A percentile compares a stretch with the other conserved stretches of the same genome.
These are phyloP conservation scores for Candida parachauliodes DNA, from an alignment of 805 yeast genomes.

Conservation along the genomic window DNA sequence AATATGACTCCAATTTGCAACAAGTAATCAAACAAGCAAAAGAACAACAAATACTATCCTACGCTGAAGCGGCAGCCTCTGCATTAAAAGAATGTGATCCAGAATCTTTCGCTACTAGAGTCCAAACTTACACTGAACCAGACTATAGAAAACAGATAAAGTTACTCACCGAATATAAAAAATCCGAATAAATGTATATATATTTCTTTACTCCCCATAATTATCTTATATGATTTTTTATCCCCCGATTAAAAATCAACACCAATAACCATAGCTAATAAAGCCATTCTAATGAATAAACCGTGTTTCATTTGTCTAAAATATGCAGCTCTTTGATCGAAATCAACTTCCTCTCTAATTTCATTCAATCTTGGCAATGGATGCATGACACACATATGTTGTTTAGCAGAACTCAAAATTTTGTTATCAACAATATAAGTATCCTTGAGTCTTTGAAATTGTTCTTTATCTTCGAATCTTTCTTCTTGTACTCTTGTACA, in stretches of 20 bases:
- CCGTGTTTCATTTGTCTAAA: slow-evolving; percentile 99
- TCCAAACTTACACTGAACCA: background rate
- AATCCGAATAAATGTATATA: background rate
- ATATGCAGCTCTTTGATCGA: slow-evolving; percentile 98
- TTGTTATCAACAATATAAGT: slow-evolving; percentile 89
- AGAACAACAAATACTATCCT: slow-evolving; percentile 19
- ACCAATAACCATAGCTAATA: slow-evolving; percentile 96
- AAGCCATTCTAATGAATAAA: slow-evolving; percentile 96
- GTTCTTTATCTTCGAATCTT: slow-evolving; percentile 72
- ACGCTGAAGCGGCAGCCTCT: slow-evolving; percentile 12
- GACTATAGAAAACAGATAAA: background rate
- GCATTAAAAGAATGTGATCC: slow-evolving; percentile 1
- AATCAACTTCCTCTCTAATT: slow-evolving; percentile 97
- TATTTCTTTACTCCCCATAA: background rate
- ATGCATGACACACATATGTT: slow-evolving; percentile 98
- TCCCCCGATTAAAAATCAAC: slow-evolving; percentile 59
- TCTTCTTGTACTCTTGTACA: slow-evolving; percentile 98
- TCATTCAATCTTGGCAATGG: slow-evolving; percentile 97
- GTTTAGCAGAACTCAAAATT: slow-evolving; percentile 87
- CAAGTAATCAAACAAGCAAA: slow-evolving; percentile 4
- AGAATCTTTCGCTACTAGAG: background rate
- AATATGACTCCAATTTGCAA: slow-evolving; percentile 13
- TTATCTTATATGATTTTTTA: background rate
- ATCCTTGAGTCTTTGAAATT: slow-evolving; percentile 87
- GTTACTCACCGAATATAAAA: background rate